A percentile compares a stretch with the other conserved stretches of the same genome.
phyloP scores from a whole-genome alignment of 108 stramenopile genomes.

The Skeletonema costatum region DNA sequence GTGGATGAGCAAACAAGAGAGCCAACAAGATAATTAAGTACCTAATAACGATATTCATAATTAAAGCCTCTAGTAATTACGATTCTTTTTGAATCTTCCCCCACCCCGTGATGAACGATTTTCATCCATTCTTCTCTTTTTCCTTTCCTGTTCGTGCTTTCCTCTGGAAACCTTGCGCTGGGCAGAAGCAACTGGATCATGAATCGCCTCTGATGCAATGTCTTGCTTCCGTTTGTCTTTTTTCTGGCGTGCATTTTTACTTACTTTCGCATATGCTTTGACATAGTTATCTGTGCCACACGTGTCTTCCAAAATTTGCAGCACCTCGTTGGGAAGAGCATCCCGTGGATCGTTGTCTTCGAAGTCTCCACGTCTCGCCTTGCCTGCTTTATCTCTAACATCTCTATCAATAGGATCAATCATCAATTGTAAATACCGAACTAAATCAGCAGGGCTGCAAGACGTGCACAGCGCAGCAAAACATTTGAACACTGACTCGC shows the following conservation, averaged over 20 bases:
- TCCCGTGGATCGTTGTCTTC: constrained; percentile 20
- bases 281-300: constrained; percentile 67
- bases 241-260: constrained; percentile 68
- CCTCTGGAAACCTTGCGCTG: constrained; percentile 77
- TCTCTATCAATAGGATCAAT: constrained; percentile 80
- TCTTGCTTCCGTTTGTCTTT: constrained; percentile 71
- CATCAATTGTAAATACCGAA: constrained; percentile 73
- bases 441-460: constrained; percentile 47
- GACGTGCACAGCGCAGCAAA: constrained; percentile 74
- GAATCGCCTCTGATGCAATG: constrained; percentile 65
- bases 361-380: constrained; percentile 35
- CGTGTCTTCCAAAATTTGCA: constrained; percentile 73
- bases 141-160: constrained; percentile 65
- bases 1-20: background rate
- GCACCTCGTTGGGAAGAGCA: constrained; percentile 71
- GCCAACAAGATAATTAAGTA: background rate
- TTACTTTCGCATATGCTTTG: constrained; percentile 71
- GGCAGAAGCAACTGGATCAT: constrained; percentile 70
- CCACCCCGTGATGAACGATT: constrained; percentile 56
- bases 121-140: constrained; percentile 73
- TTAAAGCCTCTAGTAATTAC: constrained; percentile 5
- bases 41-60: background rate
- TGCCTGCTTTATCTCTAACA: constrained; percentile 65
- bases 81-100: constrained; percentile 46
- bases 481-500: constrained; percentile 81